Evolutionary conservation across 805 yeast genomes (phyloP), one percentile per base, ranked within the genome.

Genomic region (Diddensiella transvaalensis): DNA sequence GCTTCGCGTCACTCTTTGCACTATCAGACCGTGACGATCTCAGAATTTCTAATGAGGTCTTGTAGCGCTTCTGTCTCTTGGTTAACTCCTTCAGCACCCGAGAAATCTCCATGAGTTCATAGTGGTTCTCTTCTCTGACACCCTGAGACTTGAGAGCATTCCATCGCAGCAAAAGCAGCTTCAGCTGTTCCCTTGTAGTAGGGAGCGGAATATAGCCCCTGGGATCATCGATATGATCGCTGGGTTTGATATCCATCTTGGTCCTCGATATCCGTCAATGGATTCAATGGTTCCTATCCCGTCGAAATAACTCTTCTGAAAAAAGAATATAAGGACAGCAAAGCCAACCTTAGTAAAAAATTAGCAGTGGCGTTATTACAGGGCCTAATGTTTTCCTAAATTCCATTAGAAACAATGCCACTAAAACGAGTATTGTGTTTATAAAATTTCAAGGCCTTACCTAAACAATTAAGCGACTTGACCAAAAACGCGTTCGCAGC

Each of bases 111-210:
- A 51, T 51, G 58, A 67, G 53, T 54, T 67, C 71, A 4, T 52
- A 51, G 43, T 64, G 59, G 23, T 29, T 46, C n/a, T 51, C 46
- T 19, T 64, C 62, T 22, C 38, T 49, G 18, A 61, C 59, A 18
- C 60, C 61, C 47, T 55, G 55, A 24, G 50, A 41, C 21, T 57
- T 53, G 40, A 66, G 52, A 42, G 68, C 68, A 49, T 62, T 64
- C 63, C 66, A 65, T 46, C 70, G 62, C 59, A 63, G 49, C 33
- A 66, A 55, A 46, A 66, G 59, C 50, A 66, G 58, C 47, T 59
- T 58, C 29, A 62, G 62, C 56, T 66, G 68, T 51, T 65, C 67
- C 26, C 62, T 61, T 47, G 64, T 54, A 45, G 52, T 52, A 29
- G 70, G 70, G 24, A 46, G 26, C 2, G 60, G 59, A 39, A 58